Base-by-base conservation (phyloP, 2,329 filamentous ascomycete species). In the Colletotrichum musicola region DNA sequence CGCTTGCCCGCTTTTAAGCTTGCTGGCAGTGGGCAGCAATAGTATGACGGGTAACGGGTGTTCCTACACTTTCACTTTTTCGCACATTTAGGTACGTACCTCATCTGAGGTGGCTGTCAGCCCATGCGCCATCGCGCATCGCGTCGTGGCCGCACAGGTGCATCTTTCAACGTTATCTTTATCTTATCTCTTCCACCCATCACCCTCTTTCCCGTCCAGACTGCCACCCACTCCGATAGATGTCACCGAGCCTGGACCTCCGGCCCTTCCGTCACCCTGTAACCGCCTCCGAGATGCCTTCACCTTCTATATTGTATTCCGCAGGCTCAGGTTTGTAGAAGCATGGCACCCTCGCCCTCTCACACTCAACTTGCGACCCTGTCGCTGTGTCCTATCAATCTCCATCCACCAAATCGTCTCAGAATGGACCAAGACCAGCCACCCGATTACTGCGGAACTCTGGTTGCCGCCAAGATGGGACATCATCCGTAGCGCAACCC, bases 91-190 rank as follows among this genome's bases (percentile, higher is more conserved):
- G 42, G 14, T 46, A 46, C 14, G 42, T 46, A 18, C 47, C 40
- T 35, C 30, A 35, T 10, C 30, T 35, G 30, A 38, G 44, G 38
- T 27, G 40, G 42, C 40, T 13, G 27, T n/a, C 60, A 54, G 62
- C 22, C 62, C 62, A 47, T 49, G 62, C 56, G 30, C 27, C 38
- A 35, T 35, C 30, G 30, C 30, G 16, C 38, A 35, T 35, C 30
- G 30, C 30, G 16, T 44, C 56, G 27, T 42, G 55, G 42, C 62
- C 62, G 56, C 56, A 60, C 51, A 63, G 51, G 42, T 63, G 20
- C 54, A 50, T 50, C 30, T 35, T 35, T 51, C 44, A 38, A 64
- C 25, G 44, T 64, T 59, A 66, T 62, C 64, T 66, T 64, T 59
- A 66, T 62, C 64, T 66, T 56, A 55, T 62, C 50, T 56, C 50